Evolutionary conservation across 2,329 filamentous ascomycete genomes (phyloP).

Genomic region (Aspergillus aculeatus): DNA sequence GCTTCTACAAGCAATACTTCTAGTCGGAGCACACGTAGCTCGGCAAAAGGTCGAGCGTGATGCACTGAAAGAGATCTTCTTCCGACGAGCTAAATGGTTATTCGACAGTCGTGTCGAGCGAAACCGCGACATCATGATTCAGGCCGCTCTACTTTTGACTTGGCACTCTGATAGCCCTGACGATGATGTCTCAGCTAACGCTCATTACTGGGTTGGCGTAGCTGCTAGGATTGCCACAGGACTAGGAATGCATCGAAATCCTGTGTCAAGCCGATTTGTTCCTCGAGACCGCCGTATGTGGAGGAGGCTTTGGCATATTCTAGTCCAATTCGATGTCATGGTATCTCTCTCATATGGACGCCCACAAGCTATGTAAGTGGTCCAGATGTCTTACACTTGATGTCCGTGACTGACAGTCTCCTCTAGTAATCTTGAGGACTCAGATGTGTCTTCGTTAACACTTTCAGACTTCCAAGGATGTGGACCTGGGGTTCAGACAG

Average conservation of each 20-base stretch:
- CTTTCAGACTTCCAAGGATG: slow-evolving; percentile 50
- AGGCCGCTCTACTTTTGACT: slow-evolving; percentile 54
- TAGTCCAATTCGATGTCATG: slow-evolving; percentile 47
- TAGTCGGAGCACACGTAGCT: slow-evolving; percentile 54
- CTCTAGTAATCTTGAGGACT: slow-evolving; percentile 50
- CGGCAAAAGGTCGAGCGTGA: slow-evolving; percentile 43
- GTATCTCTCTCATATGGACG: slow-evolving; percentile 50
- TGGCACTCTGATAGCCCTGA: slow-evolving; percentile 56
- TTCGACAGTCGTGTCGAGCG: slow-evolving; percentile 56
- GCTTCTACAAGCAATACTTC: slow-evolving; percentile 51
- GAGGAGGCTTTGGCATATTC: slow-evolving; percentile 45
- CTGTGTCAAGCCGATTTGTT: slow-evolving; percentile 42
- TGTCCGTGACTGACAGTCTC: background rate
- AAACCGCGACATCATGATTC: slow-evolving; percentile 55
- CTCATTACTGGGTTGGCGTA: slow-evolving; percentile 55
- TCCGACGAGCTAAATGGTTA: slow-evolving; percentile 53
- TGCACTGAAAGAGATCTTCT: slow-evolving; percentile 50
- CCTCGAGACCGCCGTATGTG: slow-evolving; percentile 45
- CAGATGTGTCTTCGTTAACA: slow-evolving; percentile 49
- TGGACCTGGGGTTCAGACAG: slow-evolving; percentile 44
- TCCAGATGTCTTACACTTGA: background rate
- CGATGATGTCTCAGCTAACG: slow-evolving; percentile 56
- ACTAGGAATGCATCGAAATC: slow-evolving; percentile 54
- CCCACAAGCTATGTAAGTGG: slow-evolving; percentile 50
- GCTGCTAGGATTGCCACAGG: slow-evolving; percentile 54